Percentiles rank a stretch among this genome's conserved stretches.
phyloP scores from a whole-genome alignment of 306 rosid species.

The Morella rubra region DNA sequence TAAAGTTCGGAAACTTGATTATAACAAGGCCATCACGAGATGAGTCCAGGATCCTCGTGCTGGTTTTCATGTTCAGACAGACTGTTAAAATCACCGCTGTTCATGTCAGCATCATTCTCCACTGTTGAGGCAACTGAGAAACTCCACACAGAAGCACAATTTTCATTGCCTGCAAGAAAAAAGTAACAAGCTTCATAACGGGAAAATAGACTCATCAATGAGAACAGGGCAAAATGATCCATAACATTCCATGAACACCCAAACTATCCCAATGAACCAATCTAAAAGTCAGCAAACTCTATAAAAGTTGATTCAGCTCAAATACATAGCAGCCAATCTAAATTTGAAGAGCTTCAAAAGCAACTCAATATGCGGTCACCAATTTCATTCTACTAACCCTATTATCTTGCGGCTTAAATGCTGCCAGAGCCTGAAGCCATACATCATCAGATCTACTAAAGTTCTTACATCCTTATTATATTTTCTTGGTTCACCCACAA shows the following conservation, averaged over 20 bases:
- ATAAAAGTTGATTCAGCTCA: neutral
- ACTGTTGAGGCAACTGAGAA: slow-evolving; percentile 53
- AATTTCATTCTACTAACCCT: neutral
- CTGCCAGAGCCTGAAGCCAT: neutral
- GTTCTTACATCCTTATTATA: neutral
- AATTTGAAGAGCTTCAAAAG: neutral
- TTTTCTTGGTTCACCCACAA: neutral
- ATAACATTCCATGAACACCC: neutral
- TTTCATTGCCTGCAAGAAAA: slow-evolving; percentile 61
- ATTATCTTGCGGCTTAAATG: neutral
- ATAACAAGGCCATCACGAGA: slow-evolving; percentile 16
- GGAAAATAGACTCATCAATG: slow-evolving; percentile 1
- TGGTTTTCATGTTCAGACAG: slow-evolving; percentile 33
- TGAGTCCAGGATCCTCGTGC: slow-evolving; percentile 24
- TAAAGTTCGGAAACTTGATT: neutral
- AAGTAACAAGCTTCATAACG: slow-evolving; percentile 12
- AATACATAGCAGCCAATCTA: neutral
- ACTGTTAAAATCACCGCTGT: slow-evolving; percentile 23
- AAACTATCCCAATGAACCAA: slow-evolving; percentile 5
- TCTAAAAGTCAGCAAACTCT: slow-evolving; percentile 11
- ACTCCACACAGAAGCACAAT: slow-evolving; percentile 87
- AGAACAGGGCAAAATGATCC: neutral
- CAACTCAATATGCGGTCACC: neutral
- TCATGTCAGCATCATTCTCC: slow-evolving; percentile 33
- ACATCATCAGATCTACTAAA: neutral